Base-by-base conservation (phyloP, 495 filamentous ascomycete species). In the Rostrohypoxylon terebratum region DNA sequence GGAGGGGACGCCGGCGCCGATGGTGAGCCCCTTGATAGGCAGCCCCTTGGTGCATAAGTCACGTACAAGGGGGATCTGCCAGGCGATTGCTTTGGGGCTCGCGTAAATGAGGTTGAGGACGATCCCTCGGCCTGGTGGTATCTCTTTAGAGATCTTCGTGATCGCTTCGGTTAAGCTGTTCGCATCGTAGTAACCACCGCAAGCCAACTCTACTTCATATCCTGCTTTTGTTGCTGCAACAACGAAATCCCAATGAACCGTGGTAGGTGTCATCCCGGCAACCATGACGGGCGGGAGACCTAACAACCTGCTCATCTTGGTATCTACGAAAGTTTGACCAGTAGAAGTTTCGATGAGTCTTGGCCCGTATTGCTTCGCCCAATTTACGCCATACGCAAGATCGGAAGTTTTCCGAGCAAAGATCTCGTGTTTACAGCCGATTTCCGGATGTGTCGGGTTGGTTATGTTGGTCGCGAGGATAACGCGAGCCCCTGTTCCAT, bases 211-310 rank as follows among this genome's bases (percentile, higher is more conserved):
- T 68, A 96, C 91, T 76, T 97, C 92, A 75, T 97, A 98, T 11
- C 95, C 94, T 58, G 94, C 94, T 66, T 94, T 96, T 91, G 97
- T 97, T 0, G 92, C 94, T 1, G 94, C 93, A n/a, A 93, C 92
- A 40, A 97, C 92, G 74, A 98, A 97, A 76, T 97, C 93, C 93
- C 93, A 97, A 28, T 94, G 89, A 1, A 97, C 94, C 14, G 94
- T 98, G 70, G 90, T 91, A 14, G 94, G 95, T 2, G 94, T 98
- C 95, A 98, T 98, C 75, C 94, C 95, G 36, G 95, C 93, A 13
- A 97, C 93, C 90, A 97, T 92, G 57, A 98, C 83, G 0, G 95
- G 93, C 1, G 93, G 92, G 21, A 93, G 86, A 38, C 93, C 92
- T 31, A 96, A 82, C 33, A 94, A 80, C 70, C 93, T 83, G 77